A percentile compares a stretch with the other conserved stretches of the same genome.
Conservation (phyloP, 73 alveolate species). For the Tetrahymena elliotti region DNA sequence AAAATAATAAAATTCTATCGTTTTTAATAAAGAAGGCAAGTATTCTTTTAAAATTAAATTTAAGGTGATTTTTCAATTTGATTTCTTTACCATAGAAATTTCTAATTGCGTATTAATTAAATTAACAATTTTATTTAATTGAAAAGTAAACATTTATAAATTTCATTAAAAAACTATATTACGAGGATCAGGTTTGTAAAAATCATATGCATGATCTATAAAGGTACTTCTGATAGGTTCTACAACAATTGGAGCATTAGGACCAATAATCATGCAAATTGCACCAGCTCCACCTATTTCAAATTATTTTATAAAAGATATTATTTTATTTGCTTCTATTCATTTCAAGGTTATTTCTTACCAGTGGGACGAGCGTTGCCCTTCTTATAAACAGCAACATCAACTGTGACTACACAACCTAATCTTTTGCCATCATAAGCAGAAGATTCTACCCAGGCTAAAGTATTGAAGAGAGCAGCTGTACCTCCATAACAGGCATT, state of each 20-base stretch:
- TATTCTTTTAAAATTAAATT: neutral
- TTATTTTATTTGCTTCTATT: neutral
- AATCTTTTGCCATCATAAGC: conserved; percentile 92
- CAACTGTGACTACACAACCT: conserved; percentile 90
- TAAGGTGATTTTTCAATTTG: neutral
- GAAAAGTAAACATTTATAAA: neutral
- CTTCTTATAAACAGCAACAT: conserved; percentile 90
- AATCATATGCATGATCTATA: conserved; percentile 90
- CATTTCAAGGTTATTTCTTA: neutral
- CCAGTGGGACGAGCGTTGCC: conserved; percentile 98
- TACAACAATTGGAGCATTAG: conserved; percentile 77
- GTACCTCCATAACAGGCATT: conserved; percentile 99
- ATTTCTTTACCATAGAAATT: neutral
- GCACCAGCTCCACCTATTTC: conserved; percentile 93
- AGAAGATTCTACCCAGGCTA: conserved; percentile 84
- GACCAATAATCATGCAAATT: conserved; percentile 84
- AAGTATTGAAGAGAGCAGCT: conserved; percentile 90
- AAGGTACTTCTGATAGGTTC: conserved; percentile 79
- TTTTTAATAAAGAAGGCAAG: neutral
- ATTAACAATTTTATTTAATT: neutral
- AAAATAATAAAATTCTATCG: too few relatives aligned
- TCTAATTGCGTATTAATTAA: neutral
- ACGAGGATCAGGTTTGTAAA: conserved; percentile 82
- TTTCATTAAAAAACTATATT: neutral
- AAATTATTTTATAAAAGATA: neutral